Base-by-base conservation (phyloP, 441 rosid genomes). In the Adansonia madagascariensis region DNA sequence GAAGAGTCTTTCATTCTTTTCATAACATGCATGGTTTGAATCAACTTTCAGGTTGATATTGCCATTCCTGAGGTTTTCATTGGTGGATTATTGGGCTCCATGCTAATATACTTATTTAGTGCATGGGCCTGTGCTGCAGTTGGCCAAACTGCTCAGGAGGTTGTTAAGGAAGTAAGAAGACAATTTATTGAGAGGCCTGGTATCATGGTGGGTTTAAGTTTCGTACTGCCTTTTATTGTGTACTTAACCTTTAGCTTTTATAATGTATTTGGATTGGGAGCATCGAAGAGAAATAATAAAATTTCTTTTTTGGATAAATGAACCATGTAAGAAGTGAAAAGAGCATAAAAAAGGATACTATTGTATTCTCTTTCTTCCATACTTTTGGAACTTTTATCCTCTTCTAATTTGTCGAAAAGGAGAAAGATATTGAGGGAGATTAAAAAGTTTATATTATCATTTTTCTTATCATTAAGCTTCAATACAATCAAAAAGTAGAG, bases 161-260 rank as follows among this genome's bases (percentile, higher is more conserved):
- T 96, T 81, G 99, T 94, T 62, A 91, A 94, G 73, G 99, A 96
- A 94, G 98, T 96, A 71, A 89, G 99, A 88, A 86, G 98, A 85
- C 99, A 96, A 72, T 96, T 96, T 85, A 91, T 96, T 71, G 99
- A 94, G 88, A 89, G 98, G 85, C 99, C 99, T 67, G 98, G 99
- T 75, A 96, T 96, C 84, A 96, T 96, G 98, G 98, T 94, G 80
- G 80, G 93, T 74, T 71, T 43, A 57, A 10, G n/a, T 68, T 75
- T 65, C 71, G 12, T 5, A 77, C 47, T 4, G 15, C 44, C 12
- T 55, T 72, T 50, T 57, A 72, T 64, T 4, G 53, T 77, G 17
- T 71, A 27, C 44, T 80, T 55, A 3, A 41, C 77, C 10, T 17
- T 46, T 18, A 50, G 20, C 50, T 72, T 18, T 72, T 56, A 1